Base-by-base conservation (phyloP, 169 alveolate species). In the Eimeria necatrix region DNA sequence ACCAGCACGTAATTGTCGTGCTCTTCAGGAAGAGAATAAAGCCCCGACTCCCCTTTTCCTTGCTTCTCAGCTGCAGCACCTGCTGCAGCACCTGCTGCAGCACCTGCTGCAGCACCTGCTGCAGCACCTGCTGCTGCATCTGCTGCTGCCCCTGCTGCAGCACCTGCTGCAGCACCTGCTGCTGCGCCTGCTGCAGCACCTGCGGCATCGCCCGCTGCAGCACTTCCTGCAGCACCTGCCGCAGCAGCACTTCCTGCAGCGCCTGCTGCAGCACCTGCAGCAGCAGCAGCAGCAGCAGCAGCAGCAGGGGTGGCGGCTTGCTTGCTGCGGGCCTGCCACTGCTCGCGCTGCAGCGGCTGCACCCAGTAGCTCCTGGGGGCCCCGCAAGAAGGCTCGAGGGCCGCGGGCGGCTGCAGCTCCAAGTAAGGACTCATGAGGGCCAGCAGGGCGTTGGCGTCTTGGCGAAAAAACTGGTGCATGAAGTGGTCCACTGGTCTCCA, bases 341-440 rank as follows among this genome's bases (percentile, higher is more conserved):
- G 52, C 71, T 49, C 89, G 7, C 89, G 89, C 18, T 76, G 78
- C 48, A 90, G 24, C n/a, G 94, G 94, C 18, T 73, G 26, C 0
- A 90, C 94, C 81, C 78, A 71, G 80, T 90, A 90, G 24, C 80
- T 9, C 18, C n/a, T 49, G 2, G 94, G 94, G 22, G 94, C 90
- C 18, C 20, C 46, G 81, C 94, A 90, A 89, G n/a, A 10, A 26
- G 78, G 68, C 61, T 73, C 81, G 71, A 90, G 24, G 52, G 85
- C 68, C 4, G 73, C 89, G 3, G 89, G 94, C 0, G 94, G 94
- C 48, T 90, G 83, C 5, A 90, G 84, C 76, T 90, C 94, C 20
- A 90, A 78, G 68, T 90, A 90, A 51, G 94, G 94, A 64, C 83
- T 71, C 64, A 76, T 80, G 59, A 90, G 68, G 20, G 94, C 86